Base-by-base conservation (phyloP, 495 filamentous ascomycete species). In the Daldinia childiae region DNA sequence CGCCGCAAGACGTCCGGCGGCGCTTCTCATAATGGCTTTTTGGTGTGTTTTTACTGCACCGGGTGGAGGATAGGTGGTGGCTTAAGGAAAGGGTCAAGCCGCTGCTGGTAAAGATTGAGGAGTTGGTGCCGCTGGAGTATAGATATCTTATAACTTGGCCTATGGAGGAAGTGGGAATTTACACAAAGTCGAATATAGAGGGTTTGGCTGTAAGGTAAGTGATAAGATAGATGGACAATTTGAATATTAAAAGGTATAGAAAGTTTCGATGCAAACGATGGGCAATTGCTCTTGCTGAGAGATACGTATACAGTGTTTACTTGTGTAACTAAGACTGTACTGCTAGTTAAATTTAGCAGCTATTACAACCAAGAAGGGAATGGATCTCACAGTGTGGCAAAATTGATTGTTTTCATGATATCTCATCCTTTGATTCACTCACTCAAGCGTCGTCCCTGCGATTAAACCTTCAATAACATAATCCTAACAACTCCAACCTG, bases 1-100 rank as follows among this genome's bases (percentile, higher is more conserved):
- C 5, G 67, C 64, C 1, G 60, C 19, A 15, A 58, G 56, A 30
- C 48, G 36, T 3, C 67, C 68, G 30, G 57, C 68, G 24, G 71
- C 74, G n/a, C 68, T 76, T 2, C 50, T 76, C 0, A 9, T 74
- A 1, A 72, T 74, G 71, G 68, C 68, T 5, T 76, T 39, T n/a
- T 76, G 74, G 74, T 74, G 71, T 27, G 61, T 76, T 6, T n/a
- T 43, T 76, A 55, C 9, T 76, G 12, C 58, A 76, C 24, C 68
- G 74, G 11, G 71, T 72, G 6, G 57, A 74, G 60, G 62, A 70
- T 7, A 54, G 64, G 11, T 74, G 71, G 71, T 76, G 71, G 68
- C 68, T 74, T 0, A 67, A 58, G 39, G 71, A 38, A 0, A 56
- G 52, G 24, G 64, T 69, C 3, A 17, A 26, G 6, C 71, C 71